phyloP scores from a whole-genome alignment of 768 basidiomycete species.

The Termitomyces heimii region DNA sequence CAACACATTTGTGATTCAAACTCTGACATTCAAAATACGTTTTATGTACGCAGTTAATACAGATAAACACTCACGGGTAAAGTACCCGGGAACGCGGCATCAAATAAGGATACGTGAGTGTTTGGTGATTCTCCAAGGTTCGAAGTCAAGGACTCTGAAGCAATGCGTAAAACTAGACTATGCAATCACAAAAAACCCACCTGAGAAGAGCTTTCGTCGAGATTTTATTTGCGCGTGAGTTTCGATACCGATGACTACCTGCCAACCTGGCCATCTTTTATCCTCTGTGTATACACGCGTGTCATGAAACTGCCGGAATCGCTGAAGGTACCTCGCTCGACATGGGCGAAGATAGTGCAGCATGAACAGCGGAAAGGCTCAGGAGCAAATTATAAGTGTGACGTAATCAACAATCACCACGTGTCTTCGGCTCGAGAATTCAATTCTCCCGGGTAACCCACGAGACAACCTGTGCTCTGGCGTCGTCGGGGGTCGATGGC shows the following conservation, averaged over 20 bases:
- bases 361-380: conserved; percentile 11
- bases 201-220: conserved; percentile 83
- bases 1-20: conserved; percentile 65
- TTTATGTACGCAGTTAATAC: background rate
- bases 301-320: conserved; percentile 25
- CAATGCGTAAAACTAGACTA: background rate
- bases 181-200: conserved; percentile 16
- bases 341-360: conserved; percentile 15
- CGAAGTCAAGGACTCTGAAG: conserved; percentile 34
- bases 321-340: conserved; percentile 13
- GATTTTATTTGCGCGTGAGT: conserved; percentile 94
- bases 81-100: conserved; percentile 92
- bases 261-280: conserved; percentile 77
- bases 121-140: conserved; percentile 53
- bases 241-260: conserved; percentile 89
- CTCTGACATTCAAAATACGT: conserved; percentile 25
- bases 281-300: conserved; percentile 28
- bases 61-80: conserved; percentile 59
- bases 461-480: conserved; percentile 5
- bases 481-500: conserved; percentile 22
- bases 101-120: conserved; percentile 66
- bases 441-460: background rate
- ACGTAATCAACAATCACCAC: conserved; percentile 11
- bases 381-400: background rate
- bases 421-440: conserved; percentile 4